phyloP scores from a whole-genome alignment of 2,329 filamentous ascomycete species.

The Diaporthe citrichinensis region DNA sequence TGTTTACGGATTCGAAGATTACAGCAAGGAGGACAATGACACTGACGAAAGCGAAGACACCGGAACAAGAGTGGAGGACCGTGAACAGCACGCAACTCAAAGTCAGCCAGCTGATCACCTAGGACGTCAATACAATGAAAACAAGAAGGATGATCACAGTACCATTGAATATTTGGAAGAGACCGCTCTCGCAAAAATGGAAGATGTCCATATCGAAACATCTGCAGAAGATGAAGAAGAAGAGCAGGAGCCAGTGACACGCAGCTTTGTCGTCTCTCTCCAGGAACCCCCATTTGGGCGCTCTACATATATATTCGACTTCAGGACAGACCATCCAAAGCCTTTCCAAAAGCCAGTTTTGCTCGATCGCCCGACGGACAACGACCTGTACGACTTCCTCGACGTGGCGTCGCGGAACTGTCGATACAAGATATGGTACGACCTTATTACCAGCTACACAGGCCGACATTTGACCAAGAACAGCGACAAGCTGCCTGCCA shows the following conservation, averaged over 20 bases:
- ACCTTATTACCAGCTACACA: not conserved
- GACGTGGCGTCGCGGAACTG: not conserved
- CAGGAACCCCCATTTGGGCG: not conserved
- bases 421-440: constrained; percentile 13
- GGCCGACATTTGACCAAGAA: not conserved
- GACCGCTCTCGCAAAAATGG: not conserved
- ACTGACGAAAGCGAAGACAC: not conserved
- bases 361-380: not conserved
- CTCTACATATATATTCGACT: not conserved
- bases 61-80: not conserved
- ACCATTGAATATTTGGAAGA: not conserved
- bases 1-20: constrained; percentile 6
- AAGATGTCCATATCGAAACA: not conserved
- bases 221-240: not conserved
- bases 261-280: not conserved
- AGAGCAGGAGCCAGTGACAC: not conserved
- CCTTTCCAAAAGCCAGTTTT: not conserved
- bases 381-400: constrained; percentile 2
- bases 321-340: not conserved
- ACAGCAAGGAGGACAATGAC: not conserved
- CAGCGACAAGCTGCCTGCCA: constrained; percentile 18
- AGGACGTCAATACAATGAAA: not conserved
- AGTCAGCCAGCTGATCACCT: not conserved
- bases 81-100: not conserved
- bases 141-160: not conserved